Evolutionary conservation across 352 stramenopile species (phyloP), one percentile per base, ranked within the genome.

Genomic region (Phytopythium montanum): DNA sequence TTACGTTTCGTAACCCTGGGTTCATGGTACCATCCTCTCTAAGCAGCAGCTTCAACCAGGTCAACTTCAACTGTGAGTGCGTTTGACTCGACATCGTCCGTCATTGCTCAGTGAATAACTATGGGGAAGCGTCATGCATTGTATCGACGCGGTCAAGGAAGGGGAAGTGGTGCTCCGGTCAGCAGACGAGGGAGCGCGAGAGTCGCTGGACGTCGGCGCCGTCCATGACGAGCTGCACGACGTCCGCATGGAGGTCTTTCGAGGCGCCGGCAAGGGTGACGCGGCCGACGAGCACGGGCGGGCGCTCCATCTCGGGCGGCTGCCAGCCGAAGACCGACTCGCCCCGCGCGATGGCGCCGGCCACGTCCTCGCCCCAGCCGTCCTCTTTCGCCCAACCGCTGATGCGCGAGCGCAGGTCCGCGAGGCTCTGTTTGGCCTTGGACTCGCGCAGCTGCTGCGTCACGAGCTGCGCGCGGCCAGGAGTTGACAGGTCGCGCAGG

Each of bases 251-350:
- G 38, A 18, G 14, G 28, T 25, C 45, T 31, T 69, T 61, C 3
- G 53, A 34, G 5, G 51, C 59, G 39, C 31, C 56, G 18, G 59
- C 59, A 41, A 90, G 57, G 39, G 80, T 92, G 36, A 90, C 73
- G 25, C 82, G 82, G 36, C 82, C 72, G 21, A 85, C 55, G 23
- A 88, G 61, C 46, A 90, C 67, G 1, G 79, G 74, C 2, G 82
- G 80, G 1, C 79, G 74, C 63, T 89, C 82, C 68, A 88, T 87
- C 69, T 92, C 77, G 1, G 79, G 78, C 13, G 80, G 76, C 59
- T 85, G 72, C 79, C 75, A 92, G n/a, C 80, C 83, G 60, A 92
- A 92, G 26, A 88, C 70, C 12, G 66, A 85, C 57, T 92, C 83
- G 12, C 80, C 83, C 2, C 64, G 65, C 26, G 65, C 62, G 54